A percentile compares a stretch with the other conserved stretches of the same genome.
Conservation (phyloP, 1,139 yeast genomes). For the Geotrichum histeridarum region DNA sequence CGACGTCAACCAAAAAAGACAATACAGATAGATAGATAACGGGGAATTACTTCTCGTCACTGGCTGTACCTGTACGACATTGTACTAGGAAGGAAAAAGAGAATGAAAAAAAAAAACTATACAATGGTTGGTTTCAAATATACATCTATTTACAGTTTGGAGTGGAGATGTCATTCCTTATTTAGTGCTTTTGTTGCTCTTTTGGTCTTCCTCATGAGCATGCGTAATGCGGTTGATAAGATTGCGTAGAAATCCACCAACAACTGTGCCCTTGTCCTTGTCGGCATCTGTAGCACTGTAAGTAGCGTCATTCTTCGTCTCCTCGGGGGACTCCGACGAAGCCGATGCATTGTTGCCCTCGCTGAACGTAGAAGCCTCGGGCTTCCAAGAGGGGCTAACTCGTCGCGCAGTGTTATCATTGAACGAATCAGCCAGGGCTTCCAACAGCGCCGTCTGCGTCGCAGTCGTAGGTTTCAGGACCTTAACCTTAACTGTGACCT, state of each 20-base stretch:
- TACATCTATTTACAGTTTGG: background rate
- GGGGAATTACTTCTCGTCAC: no score
- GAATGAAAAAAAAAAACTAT: background rate
- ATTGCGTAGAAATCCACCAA: conserved; percentile 29
- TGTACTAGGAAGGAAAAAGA: background rate
- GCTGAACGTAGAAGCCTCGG: conserved; percentile 10
- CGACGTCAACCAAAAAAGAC: no score
- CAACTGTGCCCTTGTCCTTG: conserved; percentile 15
- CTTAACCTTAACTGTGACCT: conserved; percentile 66
- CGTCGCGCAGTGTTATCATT: conserved; percentile 76
- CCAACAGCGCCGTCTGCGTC: conserved; percentile 87
- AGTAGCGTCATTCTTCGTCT: conserved; percentile 9
- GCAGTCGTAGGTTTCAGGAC: conserved; percentile 72
- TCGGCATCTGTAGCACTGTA: conserved; percentile 10
- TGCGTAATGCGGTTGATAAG: conserved; percentile 32
- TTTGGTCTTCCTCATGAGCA: conserved; percentile 21
- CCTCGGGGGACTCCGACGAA: background rate
- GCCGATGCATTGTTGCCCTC: background rate
- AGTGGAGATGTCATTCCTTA: background rate
- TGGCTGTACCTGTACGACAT: no score
- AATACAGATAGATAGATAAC: no score
- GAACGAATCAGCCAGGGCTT: conserved; percentile 88
- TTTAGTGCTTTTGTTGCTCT: conserved; percentile 13
- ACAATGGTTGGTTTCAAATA: background rate
- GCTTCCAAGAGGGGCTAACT: conserved; percentile 48